Evolutionary conservation across 768 basidiomycete species (phyloP).

Genomic region (Pleurotus tuber-regium): DNA sequence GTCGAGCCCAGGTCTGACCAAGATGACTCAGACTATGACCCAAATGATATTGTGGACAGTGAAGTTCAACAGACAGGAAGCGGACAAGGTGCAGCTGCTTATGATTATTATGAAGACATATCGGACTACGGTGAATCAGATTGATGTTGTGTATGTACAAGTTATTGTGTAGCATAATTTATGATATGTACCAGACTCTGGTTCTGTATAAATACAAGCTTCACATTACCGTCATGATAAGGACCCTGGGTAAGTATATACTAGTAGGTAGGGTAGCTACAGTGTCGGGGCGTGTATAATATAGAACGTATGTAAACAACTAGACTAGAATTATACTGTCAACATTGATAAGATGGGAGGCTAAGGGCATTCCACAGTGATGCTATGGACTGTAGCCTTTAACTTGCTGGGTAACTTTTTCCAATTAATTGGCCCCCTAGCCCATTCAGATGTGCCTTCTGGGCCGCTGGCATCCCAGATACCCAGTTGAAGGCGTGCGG

Average conservation of each 20-base stretch:
- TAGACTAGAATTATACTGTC: background rate
- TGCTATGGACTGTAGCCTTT: conserved; percentile 30
- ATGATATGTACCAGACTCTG: too few species aligned
- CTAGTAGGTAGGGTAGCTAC: too few species aligned
- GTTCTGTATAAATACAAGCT: too few species aligned
- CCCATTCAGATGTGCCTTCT: conserved; percentile 40
- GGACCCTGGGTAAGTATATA: too few species aligned
- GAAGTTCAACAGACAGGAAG: background rate
- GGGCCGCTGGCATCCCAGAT: conserved; percentile 46
- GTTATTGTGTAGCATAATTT: too few species aligned
- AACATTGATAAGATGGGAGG: background rate
- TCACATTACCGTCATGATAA: too few species aligned
- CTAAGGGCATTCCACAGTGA: conserved; percentile 34
- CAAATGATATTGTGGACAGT: background rate
- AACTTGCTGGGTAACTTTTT: conserved; percentile 25
- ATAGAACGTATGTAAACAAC: background rate
- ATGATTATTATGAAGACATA: background rate
- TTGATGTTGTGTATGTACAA: too few species aligned
- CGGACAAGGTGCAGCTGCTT: background rate
- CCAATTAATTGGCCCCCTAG: conserved; percentile 42
- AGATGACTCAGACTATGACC: background rate
- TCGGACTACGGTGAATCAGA: background rate
- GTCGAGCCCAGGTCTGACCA: too few species aligned
- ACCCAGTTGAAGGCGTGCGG: conserved; percentile 37
- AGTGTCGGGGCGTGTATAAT: background rate